phyloP scores from a whole-genome alignment of 495 filamentous ascomycete species.

The Hyaloscypha finlandica region DNA sequence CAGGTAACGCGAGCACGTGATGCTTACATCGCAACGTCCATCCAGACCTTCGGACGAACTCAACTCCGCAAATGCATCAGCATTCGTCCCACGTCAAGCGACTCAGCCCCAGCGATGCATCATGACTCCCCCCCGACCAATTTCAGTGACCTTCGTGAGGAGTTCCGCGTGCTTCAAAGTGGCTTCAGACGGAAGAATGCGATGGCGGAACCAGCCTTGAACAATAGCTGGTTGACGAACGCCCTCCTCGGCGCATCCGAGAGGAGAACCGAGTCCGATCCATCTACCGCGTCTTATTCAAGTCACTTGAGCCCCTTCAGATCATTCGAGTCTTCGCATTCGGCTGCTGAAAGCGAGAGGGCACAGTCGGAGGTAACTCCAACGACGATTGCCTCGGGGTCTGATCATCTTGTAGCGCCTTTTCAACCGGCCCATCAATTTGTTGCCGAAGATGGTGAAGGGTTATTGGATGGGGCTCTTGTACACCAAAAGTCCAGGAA shows the following conservation, averaged over 20 bases:
- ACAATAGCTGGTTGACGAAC: background rate
- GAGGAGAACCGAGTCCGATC: background rate
- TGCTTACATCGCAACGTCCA: too few relatives aligned
- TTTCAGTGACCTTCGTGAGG: background rate
- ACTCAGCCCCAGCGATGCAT: background rate
- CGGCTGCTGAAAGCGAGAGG: background rate
- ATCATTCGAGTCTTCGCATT: background rate
- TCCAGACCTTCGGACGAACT: background rate
- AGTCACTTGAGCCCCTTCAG: background rate
- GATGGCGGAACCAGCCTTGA: background rate
- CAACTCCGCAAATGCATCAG: background rate
- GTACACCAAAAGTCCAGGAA: conserved; percentile 12
- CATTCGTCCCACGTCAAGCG: background rate
- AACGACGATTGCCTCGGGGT: background rate
- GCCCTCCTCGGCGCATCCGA: background rate
- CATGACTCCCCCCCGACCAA: background rate
- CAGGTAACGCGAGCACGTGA: too few relatives aligned
- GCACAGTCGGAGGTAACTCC: background rate
- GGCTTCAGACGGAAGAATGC: background rate
- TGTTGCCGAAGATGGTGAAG: background rate
- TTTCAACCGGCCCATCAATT: background rate
- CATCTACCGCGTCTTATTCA: background rate
- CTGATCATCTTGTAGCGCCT: background rate
- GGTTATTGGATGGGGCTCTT: background rate
- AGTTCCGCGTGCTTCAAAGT: background rate